phyloP scores from a whole-genome alignment of 2,329 filamentous ascomycete species.

The Alternaria alternata region DNA sequence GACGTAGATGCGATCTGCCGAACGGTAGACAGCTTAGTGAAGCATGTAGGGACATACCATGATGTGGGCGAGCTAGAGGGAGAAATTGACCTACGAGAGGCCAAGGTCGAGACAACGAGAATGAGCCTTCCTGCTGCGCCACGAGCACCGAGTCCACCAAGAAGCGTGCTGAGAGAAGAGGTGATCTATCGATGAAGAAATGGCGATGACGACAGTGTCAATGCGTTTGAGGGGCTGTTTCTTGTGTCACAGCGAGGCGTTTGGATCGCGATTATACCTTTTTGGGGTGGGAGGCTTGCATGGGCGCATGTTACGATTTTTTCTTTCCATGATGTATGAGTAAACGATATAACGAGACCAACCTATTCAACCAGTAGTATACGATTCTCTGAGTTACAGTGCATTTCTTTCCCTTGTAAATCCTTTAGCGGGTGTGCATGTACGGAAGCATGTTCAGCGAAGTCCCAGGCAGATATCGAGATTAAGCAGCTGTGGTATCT shows the following conservation, averaged over 20 bases:
- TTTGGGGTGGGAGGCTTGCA: not conserved
- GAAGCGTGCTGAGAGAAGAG: slow-evolving; percentile 22
- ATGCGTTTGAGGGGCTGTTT: not conserved
- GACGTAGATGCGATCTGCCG: slow-evolving; percentile 49
- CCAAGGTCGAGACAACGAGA: slow-evolving; percentile 27
- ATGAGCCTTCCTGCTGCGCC: slow-evolving; percentile 35
- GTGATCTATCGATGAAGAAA: slow-evolving; percentile 25
- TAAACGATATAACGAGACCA: slow-evolving; percentile 2
- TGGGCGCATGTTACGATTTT: not conserved
- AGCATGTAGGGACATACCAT: slow-evolving; percentile 48
- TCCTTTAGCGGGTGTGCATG: not conserved
- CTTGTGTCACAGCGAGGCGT: not conserved
- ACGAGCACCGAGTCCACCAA: slow-evolving; percentile 20
- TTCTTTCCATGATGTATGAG: not conserved
- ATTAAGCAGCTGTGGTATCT: not conserved
- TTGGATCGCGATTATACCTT: not conserved
- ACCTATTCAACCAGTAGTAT: not conserved
- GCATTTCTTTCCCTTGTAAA: not conserved
- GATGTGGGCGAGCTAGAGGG: slow-evolving; percentile 42
- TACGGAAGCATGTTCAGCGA: not conserved
- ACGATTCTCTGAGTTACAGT: not conserved
- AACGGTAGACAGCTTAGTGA: slow-evolving; percentile 46
- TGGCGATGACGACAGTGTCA: no score
- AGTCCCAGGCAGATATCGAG: not conserved
- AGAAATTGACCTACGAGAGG: slow-evolving; percentile 44